Evolutionary conservation across 208 protist genomes (phyloP).

Genomic region (Acanthamoeba royreba): DNA sequence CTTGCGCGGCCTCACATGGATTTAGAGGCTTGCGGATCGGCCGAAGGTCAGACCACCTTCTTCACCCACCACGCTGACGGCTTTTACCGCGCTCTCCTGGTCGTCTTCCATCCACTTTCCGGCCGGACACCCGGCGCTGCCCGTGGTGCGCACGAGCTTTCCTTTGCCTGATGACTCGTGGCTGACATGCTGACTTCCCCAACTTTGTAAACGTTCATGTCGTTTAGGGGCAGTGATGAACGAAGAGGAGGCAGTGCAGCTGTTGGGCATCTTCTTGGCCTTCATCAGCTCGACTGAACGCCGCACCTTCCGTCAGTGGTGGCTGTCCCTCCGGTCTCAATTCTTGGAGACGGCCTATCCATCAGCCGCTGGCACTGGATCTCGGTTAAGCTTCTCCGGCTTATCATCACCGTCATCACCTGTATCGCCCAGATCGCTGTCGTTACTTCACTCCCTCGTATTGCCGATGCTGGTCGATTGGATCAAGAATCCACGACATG

Average conservation of each 20-base stretch:
- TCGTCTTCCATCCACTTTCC: too few species aligned
- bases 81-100: neutral
- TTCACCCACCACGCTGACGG: neutral
- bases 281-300: neutral
- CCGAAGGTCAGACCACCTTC: neutral
- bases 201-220: neutral
- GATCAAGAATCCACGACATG: neutral
- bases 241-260: constrained; percentile 20
- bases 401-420: neutral
- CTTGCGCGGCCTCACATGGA: too few species aligned
- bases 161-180: too few species aligned
- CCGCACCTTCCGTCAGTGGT: neutral
- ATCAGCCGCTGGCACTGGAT: neutral
- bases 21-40: neutral
- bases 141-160: too few species aligned
- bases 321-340: neutral
- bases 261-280: neutral
- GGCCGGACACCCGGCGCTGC: too few species aligned
- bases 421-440: neutral
- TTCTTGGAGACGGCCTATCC: neutral
- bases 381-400: neutral
- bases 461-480: neutral
- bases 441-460: neutral
- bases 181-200: neutral
- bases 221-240: neutral